A percentile compares a stretch with the other conserved stretches of the same genome.
Conservation (phyloP, 2,329 filamentous ascomycete species). For the Fusarium solani-melongenae region DNA sequence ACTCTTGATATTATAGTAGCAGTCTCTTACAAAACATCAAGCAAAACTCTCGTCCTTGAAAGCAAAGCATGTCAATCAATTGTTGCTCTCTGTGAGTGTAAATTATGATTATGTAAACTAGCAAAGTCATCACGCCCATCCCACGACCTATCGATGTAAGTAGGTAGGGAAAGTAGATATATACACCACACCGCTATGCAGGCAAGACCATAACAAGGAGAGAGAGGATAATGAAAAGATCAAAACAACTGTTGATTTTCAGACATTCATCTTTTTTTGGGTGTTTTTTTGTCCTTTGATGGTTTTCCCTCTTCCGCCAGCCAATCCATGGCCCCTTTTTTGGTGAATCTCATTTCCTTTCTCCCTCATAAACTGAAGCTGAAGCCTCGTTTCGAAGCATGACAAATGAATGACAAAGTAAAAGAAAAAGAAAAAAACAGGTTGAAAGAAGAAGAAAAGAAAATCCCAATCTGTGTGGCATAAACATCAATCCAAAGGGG, state of each 20-base stretch:
- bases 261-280: conserved; percentile 16
- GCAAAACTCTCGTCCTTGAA: not conserved
- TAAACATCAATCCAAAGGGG: conserved; percentile 52
- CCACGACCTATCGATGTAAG: not conserved
- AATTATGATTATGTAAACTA: conserved; percentile 45
- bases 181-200: conserved; percentile 39
- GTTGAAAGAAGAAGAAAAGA: conserved; percentile 15
- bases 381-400: conserved; percentile 8
- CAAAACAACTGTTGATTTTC: conserved; percentile 18
- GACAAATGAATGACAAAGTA: conserved; percentile 22
- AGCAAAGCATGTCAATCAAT: conserved; percentile 13
- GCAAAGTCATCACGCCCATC: conserved; percentile 20
- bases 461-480: conserved; percentile 43
- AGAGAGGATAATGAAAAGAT: conserved; percentile 13
- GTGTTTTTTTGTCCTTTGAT: conserved; percentile 2
- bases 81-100: conserved; percentile 25
- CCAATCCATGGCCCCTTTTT: conserved; percentile 10
- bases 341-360: not conserved
- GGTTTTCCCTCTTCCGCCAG: conserved; percentile 8
- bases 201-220: conserved; percentile 18
- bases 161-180: conserved; percentile 9
- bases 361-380: not conserved
- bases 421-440: conserved; percentile 9
- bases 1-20: not conserved
- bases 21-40: not conserved